Evolutionary conservation across 2,329 filamentous ascomycete species (phyloP), one percentile per base, ranked within the genome.

Genomic region (Stemphylium lycopersici): DNA sequence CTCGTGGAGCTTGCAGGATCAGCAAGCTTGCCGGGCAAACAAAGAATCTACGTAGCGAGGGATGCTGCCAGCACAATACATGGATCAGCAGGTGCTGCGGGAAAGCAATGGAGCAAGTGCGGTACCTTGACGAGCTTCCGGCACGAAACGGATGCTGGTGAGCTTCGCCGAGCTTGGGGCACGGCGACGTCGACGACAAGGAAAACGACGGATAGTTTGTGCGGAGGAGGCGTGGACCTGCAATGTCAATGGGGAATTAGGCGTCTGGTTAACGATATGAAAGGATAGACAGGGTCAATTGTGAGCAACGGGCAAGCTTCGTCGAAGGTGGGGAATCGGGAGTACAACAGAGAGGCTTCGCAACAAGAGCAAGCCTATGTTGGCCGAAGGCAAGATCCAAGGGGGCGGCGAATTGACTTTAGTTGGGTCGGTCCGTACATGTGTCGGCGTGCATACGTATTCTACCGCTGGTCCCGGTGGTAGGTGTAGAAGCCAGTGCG

Each of bases 1-100:
- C 47, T 57, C 26, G 50, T 38, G 38, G 56, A 64, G 58, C 60
- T 62, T 44, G 56, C 34, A 44, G 56, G 39, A 51, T 31, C 40
- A 52, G 50, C 39, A 55, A 63, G 56, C 58, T 67, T 52, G 50
- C 48, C 48, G 59, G 56, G 39, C 43, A 33, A 48, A 68, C 62
- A 70, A 69, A 69, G 67, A 55, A 65, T 36, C 22, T 42, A 42
- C 48, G 24, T 13, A 56, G 54, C 63, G 60, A 65, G 62, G 48
- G 61, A 55, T 51, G 36, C 67, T 69, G 58, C 38, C 33, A 53
- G 33, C 39, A 52, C 48, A 51, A 51, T 55, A 59, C 45, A 41
- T 57, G 66, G 52, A 67, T 72, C 65, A 72, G 68, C 52, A 48
- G 53, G 48, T 45, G 36, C 26, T 34, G 53, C 38, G 51, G 16